These are phyloP conservation scores for Umbellularia californica DNA, from an alignment of 164 flowering plant genomes.

Conservation along the genomic window DNA sequence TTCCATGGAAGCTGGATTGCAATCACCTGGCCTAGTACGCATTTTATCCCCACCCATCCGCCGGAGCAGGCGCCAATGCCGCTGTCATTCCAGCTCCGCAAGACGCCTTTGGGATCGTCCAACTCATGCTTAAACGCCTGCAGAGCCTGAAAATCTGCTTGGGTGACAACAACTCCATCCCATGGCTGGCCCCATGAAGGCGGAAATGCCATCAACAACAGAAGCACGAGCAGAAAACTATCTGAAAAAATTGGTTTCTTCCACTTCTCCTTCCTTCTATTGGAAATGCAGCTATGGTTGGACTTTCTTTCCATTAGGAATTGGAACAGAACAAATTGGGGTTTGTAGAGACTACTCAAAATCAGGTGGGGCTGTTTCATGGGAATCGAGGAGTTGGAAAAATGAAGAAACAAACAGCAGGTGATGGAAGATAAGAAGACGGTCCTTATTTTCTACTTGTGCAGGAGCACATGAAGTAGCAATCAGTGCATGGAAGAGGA, in stretches of 20 bases:
- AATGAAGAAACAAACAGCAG: background rate
- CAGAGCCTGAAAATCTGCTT: constrained; percentile 56
- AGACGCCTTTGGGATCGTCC: constrained; percentile 40
- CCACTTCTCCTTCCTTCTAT: background rate
- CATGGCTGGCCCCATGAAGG: constrained; percentile 28
- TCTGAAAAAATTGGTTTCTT: background rate
- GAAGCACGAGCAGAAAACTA: constrained; percentile 6
- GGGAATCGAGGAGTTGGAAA: background rate
- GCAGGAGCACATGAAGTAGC: background rate
- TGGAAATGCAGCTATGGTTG: background rate
- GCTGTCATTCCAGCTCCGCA: constrained; percentile 77
- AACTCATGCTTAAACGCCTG: constrained; percentile 52
- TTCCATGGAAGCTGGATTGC: constrained; percentile 88
- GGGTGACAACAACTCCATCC: constrained; percentile 57
- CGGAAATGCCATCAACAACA: constrained; percentile 22
- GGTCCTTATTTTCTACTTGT: background rate
- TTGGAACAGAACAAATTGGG: background rate
- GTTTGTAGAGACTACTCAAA: background rate
- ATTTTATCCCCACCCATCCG: constrained; percentile 83
- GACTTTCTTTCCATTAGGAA: background rate
- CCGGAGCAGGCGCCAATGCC: constrained; percentile 73
- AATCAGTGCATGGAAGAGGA: background rate
- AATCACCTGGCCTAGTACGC: constrained; percentile 71
- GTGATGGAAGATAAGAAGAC: background rate
- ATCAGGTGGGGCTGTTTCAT: background rate